Evolutionary conservation across 257 asterid species (phyloP).

Genomic region (Nicotiana paniculata): DNA sequence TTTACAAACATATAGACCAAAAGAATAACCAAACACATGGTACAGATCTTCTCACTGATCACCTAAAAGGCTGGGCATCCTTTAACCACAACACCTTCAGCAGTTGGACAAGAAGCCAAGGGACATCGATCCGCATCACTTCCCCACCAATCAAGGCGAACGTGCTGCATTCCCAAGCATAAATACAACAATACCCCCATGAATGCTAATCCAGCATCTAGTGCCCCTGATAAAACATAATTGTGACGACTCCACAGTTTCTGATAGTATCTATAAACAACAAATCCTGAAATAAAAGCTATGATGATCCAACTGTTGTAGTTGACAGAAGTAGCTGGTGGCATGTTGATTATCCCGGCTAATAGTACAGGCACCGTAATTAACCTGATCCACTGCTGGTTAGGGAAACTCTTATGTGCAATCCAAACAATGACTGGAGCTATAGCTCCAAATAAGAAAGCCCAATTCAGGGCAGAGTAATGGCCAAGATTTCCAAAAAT

Average conservation of each 20-base stretch:
- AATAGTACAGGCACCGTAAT: constrained; percentile 60
- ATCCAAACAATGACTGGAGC: constrained; percentile 47
- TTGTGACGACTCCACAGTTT: constrained; percentile 67
- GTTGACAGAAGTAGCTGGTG: constrained; percentile 74
- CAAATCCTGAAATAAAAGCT: constrained; percentile 39
- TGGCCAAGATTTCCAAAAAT: constrained; percentile 56
- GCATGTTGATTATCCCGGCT: constrained; percentile 40
- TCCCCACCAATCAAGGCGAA: constrained; percentile 56
- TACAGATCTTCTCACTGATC: background rate
- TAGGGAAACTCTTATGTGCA: constrained; percentile 40
- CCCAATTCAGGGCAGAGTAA: constrained; percentile 52
- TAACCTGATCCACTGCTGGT: constrained; percentile 53
- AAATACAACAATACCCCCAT: constrained; percentile 57
- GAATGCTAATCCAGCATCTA: constrained; percentile 75
- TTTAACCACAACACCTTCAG: constrained; percentile 39
- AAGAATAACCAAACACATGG: background rate
- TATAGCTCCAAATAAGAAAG: constrained; percentile 54
- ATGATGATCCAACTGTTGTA: constrained; percentile 53
- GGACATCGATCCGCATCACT: constrained; percentile 56
- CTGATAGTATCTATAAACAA: constrained; percentile 37
- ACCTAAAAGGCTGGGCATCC: constrained; percentile 46
- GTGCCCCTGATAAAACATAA: constrained; percentile 54
- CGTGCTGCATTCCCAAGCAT: constrained; percentile 29
- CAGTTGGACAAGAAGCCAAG: constrained; percentile 71
- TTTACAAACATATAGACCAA: background rate